Conservation (phyloP, 345 rosid genomes). For the Alliaria petiolata region DNA sequence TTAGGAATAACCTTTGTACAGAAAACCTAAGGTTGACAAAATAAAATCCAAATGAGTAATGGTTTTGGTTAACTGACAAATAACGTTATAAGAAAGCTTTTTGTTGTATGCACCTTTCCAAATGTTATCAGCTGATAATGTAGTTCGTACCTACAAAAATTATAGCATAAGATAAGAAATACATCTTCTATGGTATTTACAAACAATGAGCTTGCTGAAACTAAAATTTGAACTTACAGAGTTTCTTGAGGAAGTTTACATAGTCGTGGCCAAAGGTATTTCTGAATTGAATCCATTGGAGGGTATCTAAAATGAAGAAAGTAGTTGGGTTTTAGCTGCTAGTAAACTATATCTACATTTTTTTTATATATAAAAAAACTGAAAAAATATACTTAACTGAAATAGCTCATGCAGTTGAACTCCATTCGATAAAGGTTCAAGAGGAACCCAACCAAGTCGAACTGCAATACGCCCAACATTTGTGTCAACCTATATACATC, state of each 20-base stretch:
- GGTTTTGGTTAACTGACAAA: not conserved
- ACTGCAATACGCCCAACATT: slow-evolving; percentile 72
- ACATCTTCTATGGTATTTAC: not conserved
- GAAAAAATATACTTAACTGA: slow-evolving; percentile 31
- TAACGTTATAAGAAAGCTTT: not conserved
- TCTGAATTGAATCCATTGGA: slow-evolving; percentile 51
- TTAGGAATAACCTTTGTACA: slow-evolving; percentile 74
- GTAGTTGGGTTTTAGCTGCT: not conserved
- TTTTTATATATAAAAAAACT: not conserved
- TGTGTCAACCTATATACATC: slow-evolving; percentile 51
- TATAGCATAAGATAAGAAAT: not conserved
- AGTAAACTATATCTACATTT: not conserved
- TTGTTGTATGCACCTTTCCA: slow-evolving; percentile 54
- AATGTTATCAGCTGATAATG: slow-evolving; percentile 80
- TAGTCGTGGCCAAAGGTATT: slow-evolving; percentile 64
- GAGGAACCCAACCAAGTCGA: slow-evolving; percentile 81
- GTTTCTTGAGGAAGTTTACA: slow-evolving; percentile 46
- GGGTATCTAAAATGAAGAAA: slow-evolving; percentile 50
- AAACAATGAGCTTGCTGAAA: not conserved
- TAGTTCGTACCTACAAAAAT: slow-evolving; percentile 47
- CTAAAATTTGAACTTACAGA: slow-evolving; percentile 36
- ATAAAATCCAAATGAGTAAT: not conserved
- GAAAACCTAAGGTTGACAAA: slow-evolving; percentile 42
- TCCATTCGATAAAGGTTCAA: slow-evolving; percentile 50
- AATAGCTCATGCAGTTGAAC: slow-evolving; percentile 59